These are phyloP conservation scores for Saccharomycopsis fermentans DNA, from an alignment of 805 yeast species.

Conservation along the genomic window DNA sequence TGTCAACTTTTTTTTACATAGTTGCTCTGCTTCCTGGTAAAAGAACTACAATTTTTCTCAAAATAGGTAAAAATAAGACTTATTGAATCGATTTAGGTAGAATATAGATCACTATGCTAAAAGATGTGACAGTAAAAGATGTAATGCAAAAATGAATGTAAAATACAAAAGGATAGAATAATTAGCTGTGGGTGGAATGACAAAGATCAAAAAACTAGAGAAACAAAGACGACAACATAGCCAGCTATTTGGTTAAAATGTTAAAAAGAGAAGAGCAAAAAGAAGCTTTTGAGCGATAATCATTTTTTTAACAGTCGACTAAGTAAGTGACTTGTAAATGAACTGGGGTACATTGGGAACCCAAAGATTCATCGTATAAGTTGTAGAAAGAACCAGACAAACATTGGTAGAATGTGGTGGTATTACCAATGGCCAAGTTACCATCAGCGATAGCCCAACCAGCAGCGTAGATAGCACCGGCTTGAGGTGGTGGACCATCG, in stretches of 20 bases:
- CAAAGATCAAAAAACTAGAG: neutral
- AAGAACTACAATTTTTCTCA: too few relatives aligned
- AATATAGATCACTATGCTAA: neutral
- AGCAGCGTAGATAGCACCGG: slow-evolving; percentile 52
- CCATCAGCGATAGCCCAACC: slow-evolving; percentile 52
- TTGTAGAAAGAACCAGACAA: slow-evolving; percentile 59
- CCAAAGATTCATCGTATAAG: slow-evolving; percentile 48
- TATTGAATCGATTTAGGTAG: neutral
- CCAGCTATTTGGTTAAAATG: neutral
- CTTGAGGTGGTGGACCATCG: slow-evolving; percentile 74
- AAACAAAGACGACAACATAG: neutral
- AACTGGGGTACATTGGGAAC: slow-evolving; percentile 47
- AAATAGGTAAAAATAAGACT: neutral
- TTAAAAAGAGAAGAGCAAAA: neutral
- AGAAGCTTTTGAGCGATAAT: neutral
- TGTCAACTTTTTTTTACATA: too few relatives aligned
- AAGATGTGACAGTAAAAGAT: neutral
- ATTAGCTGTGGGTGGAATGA: neutral
- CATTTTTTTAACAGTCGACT: slow-evolving; percentile 28
- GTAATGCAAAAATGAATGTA: neutral
- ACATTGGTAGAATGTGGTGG: slow-evolving; percentile 53
- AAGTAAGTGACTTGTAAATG: slow-evolving; percentile 41
- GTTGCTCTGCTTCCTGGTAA: too few relatives aligned
- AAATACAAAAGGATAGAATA: neutral
- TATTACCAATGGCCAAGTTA: slow-evolving; percentile 47